Conservation (phyloP, 2,329 filamentous ascomycete species). For the Paracoccidioides brasiliensis region DNA sequence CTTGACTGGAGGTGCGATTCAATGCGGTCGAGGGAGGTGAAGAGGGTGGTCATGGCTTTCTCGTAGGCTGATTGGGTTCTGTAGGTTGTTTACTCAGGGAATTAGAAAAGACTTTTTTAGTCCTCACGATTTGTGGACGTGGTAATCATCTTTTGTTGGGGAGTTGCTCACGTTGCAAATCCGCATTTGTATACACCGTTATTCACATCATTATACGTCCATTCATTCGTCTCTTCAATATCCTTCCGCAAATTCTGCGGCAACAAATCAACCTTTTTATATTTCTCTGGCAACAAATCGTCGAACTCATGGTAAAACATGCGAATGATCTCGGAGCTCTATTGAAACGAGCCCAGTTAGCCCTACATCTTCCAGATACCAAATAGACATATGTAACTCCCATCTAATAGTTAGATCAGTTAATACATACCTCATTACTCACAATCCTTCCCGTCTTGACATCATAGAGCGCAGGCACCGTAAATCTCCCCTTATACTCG, state of each 20-base stretch:
- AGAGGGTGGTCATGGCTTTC: conserved; percentile 56
- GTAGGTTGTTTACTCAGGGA: background rate
- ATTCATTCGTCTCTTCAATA: conserved; percentile 67
- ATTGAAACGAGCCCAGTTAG: background rate
- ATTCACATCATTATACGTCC: conserved; percentile 57
- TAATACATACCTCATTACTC: conserved; percentile 58
- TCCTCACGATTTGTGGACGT: too few species aligned
- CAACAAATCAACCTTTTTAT: conserved; percentile 52
- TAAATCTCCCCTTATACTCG: conserved; percentile 66
- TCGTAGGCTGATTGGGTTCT: conserved; percentile 67
- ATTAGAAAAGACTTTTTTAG: background rate
- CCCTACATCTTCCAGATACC: background rate
- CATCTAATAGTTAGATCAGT: background rate
- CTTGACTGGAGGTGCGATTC: conserved; percentile 68
- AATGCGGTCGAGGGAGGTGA: conserved; percentile 61
- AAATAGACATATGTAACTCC: too few species aligned
- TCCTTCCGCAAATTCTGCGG: conserved; percentile 48
- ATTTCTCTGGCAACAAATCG: conserved; percentile 47
- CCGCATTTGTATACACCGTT: conserved; percentile 48
- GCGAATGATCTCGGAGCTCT: conserved; percentile 72
- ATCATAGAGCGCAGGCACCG: conserved; percentile 71
- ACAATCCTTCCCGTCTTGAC: conserved; percentile 61
- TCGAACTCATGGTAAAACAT: conserved; percentile 82
- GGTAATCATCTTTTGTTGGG: background rate
- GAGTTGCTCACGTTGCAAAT: conserved; percentile 51